Percentiles rank a stretch among this genome's conserved stretches.
phyloP scores from a whole-genome alignment of 768 basidiomycete genomes.

The Naganishia vishniacii region DNA sequence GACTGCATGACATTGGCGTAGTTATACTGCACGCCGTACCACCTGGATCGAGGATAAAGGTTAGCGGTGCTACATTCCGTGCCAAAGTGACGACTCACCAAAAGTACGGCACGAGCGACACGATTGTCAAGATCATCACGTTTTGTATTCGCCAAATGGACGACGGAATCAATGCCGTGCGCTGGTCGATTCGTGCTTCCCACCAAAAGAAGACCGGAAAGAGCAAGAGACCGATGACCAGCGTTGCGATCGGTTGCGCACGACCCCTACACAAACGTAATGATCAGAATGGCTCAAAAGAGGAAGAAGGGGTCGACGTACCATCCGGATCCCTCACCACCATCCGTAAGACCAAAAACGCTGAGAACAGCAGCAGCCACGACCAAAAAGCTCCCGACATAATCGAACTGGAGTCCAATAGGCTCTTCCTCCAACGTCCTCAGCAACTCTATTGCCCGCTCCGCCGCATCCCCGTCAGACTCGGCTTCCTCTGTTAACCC shows the following conservation, averaged over 20 bases:
- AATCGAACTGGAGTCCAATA: constrained; percentile 15
- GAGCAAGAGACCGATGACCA: constrained; percentile 26
- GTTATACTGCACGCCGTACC: constrained; percentile 23
- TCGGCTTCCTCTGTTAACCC: constrained; percentile 14
- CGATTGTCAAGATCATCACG: constrained; percentile 34
- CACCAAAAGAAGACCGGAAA: constrained; percentile 26
- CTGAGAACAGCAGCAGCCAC: constrained; percentile 20
- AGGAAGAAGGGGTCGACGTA: not conserved
- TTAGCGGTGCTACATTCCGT: not conserved
- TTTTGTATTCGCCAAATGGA: constrained; percentile 38
- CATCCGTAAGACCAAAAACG: constrained; percentile 24
- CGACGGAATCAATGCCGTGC: constrained; percentile 35
- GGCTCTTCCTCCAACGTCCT: constrained; percentile 17
- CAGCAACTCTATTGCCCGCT: constrained; percentile 17
- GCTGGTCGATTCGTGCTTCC: constrained; percentile 20
- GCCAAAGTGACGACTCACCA: constrained; percentile 33
- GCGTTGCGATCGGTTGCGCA: constrained; percentile 22
- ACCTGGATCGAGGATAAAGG: not conserved
- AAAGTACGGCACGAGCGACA: constrained; percentile 32
- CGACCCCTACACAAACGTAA: constrained; percentile 13
- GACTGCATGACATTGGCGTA: constrained; percentile 23
- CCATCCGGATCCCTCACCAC: constrained; percentile 25
- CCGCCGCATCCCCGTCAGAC: constrained; percentile 4
- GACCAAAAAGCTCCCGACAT: constrained; percentile 24
- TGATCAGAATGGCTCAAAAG: not conserved